Percentiles rank a stretch among this genome's conserved stretches.
These are phyloP conservation scores for Apiospora phragmitis DNA, from an alignment of 2,329 filamentous ascomycete genomes.

Conservation along the genomic window DNA sequence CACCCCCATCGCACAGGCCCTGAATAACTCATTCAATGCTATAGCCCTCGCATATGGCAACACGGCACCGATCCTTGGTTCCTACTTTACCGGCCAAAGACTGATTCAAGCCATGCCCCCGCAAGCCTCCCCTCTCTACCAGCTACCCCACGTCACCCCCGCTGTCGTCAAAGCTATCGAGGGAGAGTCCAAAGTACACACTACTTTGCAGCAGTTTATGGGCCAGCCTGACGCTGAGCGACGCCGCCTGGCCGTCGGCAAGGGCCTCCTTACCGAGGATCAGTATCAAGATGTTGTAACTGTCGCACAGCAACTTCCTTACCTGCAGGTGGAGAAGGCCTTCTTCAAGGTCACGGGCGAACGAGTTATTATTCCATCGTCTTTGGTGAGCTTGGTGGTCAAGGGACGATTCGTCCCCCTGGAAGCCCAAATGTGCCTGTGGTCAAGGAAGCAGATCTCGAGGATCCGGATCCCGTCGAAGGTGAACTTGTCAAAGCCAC, in stretches of 20 bases:
- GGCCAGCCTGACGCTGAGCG: constrained; percentile 74
- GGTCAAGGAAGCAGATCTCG: constrained; percentile 76
- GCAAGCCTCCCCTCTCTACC: constrained; percentile 80
- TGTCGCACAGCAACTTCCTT: constrained; percentile 82
- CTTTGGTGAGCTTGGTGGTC: constrained; percentile 89
- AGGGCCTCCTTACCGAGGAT: constrained; percentile 68
- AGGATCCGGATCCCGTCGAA: constrained; percentile 90
- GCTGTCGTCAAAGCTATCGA: constrained; percentile 67
- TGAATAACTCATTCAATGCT: constrained; percentile 84
- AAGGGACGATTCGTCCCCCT: constrained; percentile 94
- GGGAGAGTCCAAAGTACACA: constrained; percentile 71
- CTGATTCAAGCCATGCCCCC: constrained; percentile 89
- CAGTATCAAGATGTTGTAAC: constrained; percentile 75
- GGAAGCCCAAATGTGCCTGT: constrained; percentile 74
- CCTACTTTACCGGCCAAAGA: constrained; percentile 80
- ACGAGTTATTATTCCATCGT: constrained; percentile 86
- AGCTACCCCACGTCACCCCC: constrained; percentile 84
- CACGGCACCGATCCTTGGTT: constrained; percentile 77
- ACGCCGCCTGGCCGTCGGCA: constrained; percentile 68
- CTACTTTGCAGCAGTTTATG: constrained; percentile 88
- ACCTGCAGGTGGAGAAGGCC: constrained; percentile 81
- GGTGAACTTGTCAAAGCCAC: constrained; percentile 76
- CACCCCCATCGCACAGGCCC: constrained; percentile 78
- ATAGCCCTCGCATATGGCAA: constrained; percentile 87
- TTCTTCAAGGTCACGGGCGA: constrained; percentile 99